phyloP scores from a whole-genome alignment of 805 yeast genomes.

The Metschnikowia dekortorum region DNA sequence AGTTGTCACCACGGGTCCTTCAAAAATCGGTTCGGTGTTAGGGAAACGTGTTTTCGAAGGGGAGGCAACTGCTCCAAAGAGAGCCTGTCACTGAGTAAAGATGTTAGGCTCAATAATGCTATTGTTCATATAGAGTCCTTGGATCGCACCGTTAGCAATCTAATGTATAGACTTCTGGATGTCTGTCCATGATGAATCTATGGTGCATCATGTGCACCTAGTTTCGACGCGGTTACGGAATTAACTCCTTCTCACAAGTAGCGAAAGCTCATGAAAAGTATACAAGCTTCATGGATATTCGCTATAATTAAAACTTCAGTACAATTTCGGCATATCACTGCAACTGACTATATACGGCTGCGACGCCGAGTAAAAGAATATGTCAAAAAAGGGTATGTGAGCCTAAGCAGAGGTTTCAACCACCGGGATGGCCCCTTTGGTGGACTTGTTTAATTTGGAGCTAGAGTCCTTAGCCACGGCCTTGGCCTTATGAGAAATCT shows the following conservation, averaged over 20 bases:
- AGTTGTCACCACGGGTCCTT: slow-evolving; percentile 12
- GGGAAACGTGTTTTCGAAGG: slow-evolving; percentile 12
- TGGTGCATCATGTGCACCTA: no score
- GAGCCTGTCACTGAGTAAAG: slow-evolving; percentile 6
- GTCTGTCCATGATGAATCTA: no score
- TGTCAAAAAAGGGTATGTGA: not conserved
- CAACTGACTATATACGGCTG: not conserved
- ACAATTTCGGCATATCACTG: not conserved
- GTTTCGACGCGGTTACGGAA: no score
- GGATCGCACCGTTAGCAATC: no score
- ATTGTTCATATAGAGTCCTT: no score
- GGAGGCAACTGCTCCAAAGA: slow-evolving; percentile 7
- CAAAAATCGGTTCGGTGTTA: slow-evolving; percentile 13
- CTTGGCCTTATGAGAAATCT: slow-evolving; percentile 5
- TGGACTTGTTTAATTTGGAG: slow-evolving; percentile 8
- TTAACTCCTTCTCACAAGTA: no score
- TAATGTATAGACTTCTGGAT: no score
- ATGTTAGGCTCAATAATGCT: not conserved
- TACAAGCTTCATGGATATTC: no score
- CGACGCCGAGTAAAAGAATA: not conserved
- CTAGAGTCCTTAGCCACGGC: slow-evolving; percentile 5
- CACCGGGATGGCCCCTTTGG: slow-evolving; percentile 16
- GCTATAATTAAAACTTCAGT: not conserved
- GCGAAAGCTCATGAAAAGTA: no score
- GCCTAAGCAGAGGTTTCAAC: slow-evolving; percentile 17